phyloP scores from a whole-genome alignment of 768 basidiomycete species.

The Galerina sulciceps region DNA sequence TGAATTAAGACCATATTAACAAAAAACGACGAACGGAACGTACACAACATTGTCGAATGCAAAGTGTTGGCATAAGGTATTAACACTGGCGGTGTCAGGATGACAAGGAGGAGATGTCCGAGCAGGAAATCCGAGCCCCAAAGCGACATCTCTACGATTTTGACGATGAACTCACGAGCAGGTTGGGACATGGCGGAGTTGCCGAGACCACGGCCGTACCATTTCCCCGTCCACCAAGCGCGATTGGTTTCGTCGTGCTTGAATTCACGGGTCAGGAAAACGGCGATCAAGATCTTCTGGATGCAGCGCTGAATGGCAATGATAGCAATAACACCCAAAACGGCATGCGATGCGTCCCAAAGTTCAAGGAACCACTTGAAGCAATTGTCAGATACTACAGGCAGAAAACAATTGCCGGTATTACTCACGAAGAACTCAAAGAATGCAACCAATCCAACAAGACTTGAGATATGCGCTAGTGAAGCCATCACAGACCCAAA shows the following conservation, averaged over 20 bases:
- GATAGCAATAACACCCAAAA: constrained; percentile 88
- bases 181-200: constrained; percentile 93
- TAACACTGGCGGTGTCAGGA: constrained; percentile 82
- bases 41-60: constrained; percentile 94
- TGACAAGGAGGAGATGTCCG: constrained; percentile 82
- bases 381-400: constrained; percentile 4
- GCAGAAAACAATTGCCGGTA: constrained; percentile 21
- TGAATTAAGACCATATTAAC: neutral
- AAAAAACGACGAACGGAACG: constrained; percentile 32
- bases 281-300: constrained; percentile 92
- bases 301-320: constrained; percentile 90
- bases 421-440: constrained; percentile 94
- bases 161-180: constrained; percentile 96
- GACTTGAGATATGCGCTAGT: constrained; percentile 79
- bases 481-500: constrained; percentile 95
- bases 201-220: constrained; percentile 95
- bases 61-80: constrained; percentile 88
- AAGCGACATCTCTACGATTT: constrained; percentile 96
- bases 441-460: constrained; percentile 85
- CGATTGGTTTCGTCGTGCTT: constrained; percentile 98
- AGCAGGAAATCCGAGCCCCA: constrained; percentile 96
- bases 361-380: constrained; percentile 92
- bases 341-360: constrained; percentile 97
- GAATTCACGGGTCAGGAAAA: constrained; percentile 95
- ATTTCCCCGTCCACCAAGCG: constrained; percentile 99